Percentiles rank a stretch among this genome's conserved stretches.
These are phyloP conservation scores for Dendrothele bispora DNA, from an alignment of 768 basidiomycete species.

Conservation along the genomic window DNA sequence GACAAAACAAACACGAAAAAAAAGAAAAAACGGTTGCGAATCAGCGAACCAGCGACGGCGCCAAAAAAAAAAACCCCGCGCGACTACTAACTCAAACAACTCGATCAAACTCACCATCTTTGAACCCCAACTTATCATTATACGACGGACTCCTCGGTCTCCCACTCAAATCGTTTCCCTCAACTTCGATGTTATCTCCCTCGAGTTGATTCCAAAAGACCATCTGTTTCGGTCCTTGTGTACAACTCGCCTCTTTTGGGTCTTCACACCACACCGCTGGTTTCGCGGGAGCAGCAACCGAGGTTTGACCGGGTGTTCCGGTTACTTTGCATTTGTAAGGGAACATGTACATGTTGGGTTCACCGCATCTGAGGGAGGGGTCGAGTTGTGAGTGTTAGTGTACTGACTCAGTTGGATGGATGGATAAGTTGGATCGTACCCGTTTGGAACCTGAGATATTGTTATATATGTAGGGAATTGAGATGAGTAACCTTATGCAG, in stretches of 20 bases:
- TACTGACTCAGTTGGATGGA: not conserved
- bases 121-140: constrained; percentile 35
- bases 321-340: constrained; percentile 40
- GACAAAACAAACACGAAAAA: no score
- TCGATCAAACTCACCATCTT: constrained; percentile 27
- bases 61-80: no score
- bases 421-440: constrained; percentile 13
- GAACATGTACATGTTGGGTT: constrained; percentile 48
- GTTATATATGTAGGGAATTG: not conserved
- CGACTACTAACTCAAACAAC: no score
- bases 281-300: constrained; percentile 25
- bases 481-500: not conserved
- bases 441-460: constrained; percentile 23
- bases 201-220: constrained; percentile 43
- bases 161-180: constrained; percentile 43
- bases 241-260: constrained; percentile 29
- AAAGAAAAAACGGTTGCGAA: no score
- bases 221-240: constrained; percentile 43
- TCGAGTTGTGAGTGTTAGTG: not conserved
- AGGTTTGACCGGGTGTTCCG: constrained; percentile 26
- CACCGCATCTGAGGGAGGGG: constrained; percentile 32
- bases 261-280: constrained; percentile 45
- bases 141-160: constrained; percentile 37
- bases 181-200: constrained; percentile 42
- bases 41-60: no score